Percentiles rank a stretch among this genome's conserved stretches.
Evolutionary conservation across 208 protist species (phyloP).

Genomic region (Angomonas deanei): DNA sequence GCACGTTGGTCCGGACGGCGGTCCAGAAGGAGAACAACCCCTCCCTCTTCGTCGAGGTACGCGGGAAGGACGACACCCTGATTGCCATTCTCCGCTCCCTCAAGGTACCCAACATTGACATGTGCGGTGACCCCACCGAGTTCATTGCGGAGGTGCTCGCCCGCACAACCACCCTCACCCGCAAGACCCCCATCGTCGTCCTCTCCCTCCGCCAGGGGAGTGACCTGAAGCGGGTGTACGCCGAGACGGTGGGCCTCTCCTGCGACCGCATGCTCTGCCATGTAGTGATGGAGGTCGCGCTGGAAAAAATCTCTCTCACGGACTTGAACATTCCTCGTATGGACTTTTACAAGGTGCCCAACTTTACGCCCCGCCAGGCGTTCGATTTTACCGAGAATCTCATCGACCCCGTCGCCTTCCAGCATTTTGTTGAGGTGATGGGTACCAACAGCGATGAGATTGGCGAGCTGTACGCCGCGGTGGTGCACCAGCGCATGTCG

Average conservation of each 20-base stretch:
- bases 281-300: slow-evolving; percentile 65
- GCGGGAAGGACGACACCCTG: slow-evolving; percentile 66
- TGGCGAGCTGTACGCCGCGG: slow-evolving; percentile 67
- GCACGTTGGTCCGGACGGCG: slow-evolving; percentile 49
- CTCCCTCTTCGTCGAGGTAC: slow-evolving; percentile 71
- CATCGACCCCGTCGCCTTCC: slow-evolving; percentile 55
- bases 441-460: slow-evolving; percentile 80
- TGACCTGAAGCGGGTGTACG: slow-evolving; percentile 65
- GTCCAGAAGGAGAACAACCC: slow-evolving; percentile 73
- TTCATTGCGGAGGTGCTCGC: slow-evolving; percentile 77
- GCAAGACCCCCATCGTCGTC: slow-evolving; percentile 65
- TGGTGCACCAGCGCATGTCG: slow-evolving; percentile 48
- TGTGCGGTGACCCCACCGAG: slow-evolving; percentile 70
- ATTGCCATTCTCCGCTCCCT: slow-evolving; percentile 55
- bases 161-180: slow-evolving; percentile 56
- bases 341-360: slow-evolving; percentile 71
- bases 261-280: slow-evolving; percentile 75
- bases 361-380: slow-evolving; percentile 56
- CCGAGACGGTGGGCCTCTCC: slow-evolving; percentile 60
- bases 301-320: slow-evolving; percentile 54
- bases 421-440: slow-evolving; percentile 66
- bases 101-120: slow-evolving; percentile 75
- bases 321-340: slow-evolving; percentile 62
- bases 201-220: slow-evolving; percentile 72
- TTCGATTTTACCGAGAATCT: slow-evolving; percentile 73